Evolutionary conservation across 2,329 filamentous ascomycete species (phyloP).

Genomic region (Fusarium illudens): DNA sequence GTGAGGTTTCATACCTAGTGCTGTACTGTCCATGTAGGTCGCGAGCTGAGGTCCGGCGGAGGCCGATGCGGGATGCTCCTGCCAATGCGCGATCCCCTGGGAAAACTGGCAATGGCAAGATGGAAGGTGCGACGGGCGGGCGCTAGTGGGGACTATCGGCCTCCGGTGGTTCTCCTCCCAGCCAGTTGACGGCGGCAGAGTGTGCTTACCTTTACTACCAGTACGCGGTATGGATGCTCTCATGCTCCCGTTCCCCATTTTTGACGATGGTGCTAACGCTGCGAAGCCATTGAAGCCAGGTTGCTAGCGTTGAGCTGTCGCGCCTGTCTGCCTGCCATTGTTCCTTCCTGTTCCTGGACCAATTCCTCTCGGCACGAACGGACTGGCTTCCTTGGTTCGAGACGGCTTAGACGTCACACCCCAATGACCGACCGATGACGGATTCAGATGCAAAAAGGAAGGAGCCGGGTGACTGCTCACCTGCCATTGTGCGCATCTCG

Average conservation of each 20-base stretch:
- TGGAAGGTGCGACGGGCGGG: constrained; percentile 1
- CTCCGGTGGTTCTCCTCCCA: constrained; percentile 1
- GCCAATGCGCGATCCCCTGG: constrained; percentile 3
- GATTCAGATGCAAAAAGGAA: constrained; percentile 5
- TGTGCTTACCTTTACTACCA: too few species aligned
- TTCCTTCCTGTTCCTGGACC: constrained; percentile 13
- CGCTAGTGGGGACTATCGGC: constrained; percentile 4
- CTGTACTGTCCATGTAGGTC: too few species aligned
- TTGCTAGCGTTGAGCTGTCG: constrained; percentile 15
- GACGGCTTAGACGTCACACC: not conserved
- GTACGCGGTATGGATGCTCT: not conserved
- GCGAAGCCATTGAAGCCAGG: not conserved
- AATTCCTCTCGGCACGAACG: constrained; percentile 17
- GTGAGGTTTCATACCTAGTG: not conserved
- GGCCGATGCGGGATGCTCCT: constrained; percentile 1
- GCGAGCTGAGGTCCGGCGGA: not conserved
- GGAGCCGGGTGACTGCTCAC: constrained; percentile 20
- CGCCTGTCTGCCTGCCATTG: constrained; percentile 4
- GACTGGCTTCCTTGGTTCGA: not conserved
- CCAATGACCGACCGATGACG: not conserved
- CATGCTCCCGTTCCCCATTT: constrained; percentile 7
- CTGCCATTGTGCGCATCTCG: constrained; percentile 24
- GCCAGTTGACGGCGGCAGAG: constrained; percentile 26
- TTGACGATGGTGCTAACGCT: not conserved
- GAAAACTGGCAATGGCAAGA: constrained; percentile 3